Evolutionary conservation across 164 flowering plant species (phyloP).

Genomic region (Platanus orientalis): DNA sequence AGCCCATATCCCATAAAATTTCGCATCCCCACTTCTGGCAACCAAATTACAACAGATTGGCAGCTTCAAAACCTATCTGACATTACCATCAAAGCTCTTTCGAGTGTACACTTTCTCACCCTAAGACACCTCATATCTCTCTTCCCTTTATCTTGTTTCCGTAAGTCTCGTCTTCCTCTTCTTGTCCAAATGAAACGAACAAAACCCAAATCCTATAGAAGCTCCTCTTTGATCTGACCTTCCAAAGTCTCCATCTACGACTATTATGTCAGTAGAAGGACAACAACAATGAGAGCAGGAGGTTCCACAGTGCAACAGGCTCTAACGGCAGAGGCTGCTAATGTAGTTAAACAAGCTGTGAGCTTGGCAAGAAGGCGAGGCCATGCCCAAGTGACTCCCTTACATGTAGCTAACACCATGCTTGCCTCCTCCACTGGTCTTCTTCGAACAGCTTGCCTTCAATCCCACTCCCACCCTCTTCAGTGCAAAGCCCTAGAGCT

Average conservation of each 20-base stretch:
- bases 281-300: slow-evolving; percentile 70
- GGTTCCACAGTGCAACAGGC: slow-evolving; percentile 81
- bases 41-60: slow-evolving; percentile 5
- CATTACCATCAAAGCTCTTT: background rate
- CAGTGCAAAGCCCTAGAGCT: slow-evolving; percentile 94
- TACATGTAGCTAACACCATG: slow-evolving; percentile 97
- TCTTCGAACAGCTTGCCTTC: slow-evolving; percentile 78
- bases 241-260: slow-evolving; percentile 6
- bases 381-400: slow-evolving; percentile 94
- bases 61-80: background rate
- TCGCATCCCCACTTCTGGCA: slow-evolving; percentile 14
- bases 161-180: background rate
- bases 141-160: background rate
- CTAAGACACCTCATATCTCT: background rate
- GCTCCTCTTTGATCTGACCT: background rate
- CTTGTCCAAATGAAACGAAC: slow-evolving; percentile 2
- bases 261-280: background rate
- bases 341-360: slow-evolving; percentile 73
- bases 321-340: slow-evolving; percentile 76
- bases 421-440: slow-evolving; percentile 62
- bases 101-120: background rate
- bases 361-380: slow-evolving; percentile 73
- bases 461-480: slow-evolving; percentile 89
- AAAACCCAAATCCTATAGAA: slow-evolving; percentile 2
- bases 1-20: slow-evolving; percentile 31